Evolutionary conservation across 2,329 filamentous ascomycete species (phyloP), one percentile per base, ranked within the genome.

Genomic region (Aspergillus alliaceus): DNA sequence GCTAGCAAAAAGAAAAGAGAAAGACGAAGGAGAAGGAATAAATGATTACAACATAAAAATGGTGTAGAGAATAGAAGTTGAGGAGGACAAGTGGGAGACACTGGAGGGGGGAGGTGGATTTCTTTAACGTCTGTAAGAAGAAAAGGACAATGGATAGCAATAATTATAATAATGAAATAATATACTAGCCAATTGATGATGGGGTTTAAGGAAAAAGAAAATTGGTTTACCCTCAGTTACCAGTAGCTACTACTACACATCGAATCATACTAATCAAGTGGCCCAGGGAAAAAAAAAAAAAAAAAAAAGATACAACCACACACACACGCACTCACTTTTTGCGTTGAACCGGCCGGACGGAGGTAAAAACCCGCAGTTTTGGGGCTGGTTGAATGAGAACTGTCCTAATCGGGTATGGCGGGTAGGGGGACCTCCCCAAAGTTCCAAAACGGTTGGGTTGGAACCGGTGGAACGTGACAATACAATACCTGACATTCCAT

Each of bases 401-500:
- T 59, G 63, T 54, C 69, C 68, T 49, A 61, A 75, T 68, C 20
- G 14, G 71, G 73, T 60, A 66, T 75, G 72, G 73, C 65, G 67
- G 53, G 54, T 51, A 55, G 53, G 46, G 58, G 58, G 49, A 62
- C 53, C 62, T 62, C 70, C 71, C 71, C 71, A 72, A 70, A 69
- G 63, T 60, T 64, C 65, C 61, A 68, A 72, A 64, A 72, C 60
- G 68, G 72, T 73, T 74, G 72, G 70, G 70, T 65, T 68, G 66
- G 63, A 59, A 61, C 59, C 40, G 25, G 39, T 40, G 52, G 53
- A 47, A 46, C 25, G 54, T 62, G 59, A 65, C 56, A 62, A 59
- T 65, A 65, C 61, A 22, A 20, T 40, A 22, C 37, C 20, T 22
- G 20, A 39, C 11, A 40, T 11, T 20, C 20, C 6, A 14, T n/a